Conservation (phyloP, 2,329 filamentous ascomycete genomes). For the Apiospora arundinis region DNA sequence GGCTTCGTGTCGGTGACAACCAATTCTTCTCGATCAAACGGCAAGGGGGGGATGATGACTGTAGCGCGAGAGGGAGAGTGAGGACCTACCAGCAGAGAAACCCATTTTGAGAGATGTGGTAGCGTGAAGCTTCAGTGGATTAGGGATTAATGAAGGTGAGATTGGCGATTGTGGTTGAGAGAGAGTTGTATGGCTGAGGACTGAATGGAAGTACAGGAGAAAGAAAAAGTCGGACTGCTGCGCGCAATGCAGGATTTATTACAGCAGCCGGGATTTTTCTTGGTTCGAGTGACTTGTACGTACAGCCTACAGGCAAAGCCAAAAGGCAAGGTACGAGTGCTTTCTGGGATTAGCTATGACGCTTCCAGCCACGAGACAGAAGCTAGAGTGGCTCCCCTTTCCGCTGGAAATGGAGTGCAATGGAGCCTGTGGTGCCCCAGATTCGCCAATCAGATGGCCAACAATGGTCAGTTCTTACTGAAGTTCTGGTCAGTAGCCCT, state of each 20-base stretch:
- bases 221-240: conserved; percentile 24
- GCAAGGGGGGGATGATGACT: conserved; percentile 22
- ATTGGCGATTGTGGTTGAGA: conserved; percentile 20
- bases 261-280: conserved; percentile 15
- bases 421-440: background rate
- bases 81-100: conserved; percentile 51
- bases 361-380: conserved; percentile 20
- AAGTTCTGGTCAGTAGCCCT: background rate
- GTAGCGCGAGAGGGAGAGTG: conserved; percentile 29
- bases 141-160: conserved; percentile 35
- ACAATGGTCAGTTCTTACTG: conserved; percentile 17
- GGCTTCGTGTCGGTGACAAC: conserved; percentile 29
- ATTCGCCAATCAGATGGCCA: background rate
- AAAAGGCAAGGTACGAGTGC: conserved; percentile 6
- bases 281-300: background rate
- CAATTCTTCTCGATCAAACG: background rate
- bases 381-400: conserved; percentile 17
- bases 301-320: background rate
- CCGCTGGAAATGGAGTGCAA: background rate
- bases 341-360: conserved; percentile 16
- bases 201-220: conserved; percentile 17
- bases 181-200: conserved; percentile 9
- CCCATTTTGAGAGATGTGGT: conserved; percentile 48
- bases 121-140: conserved; percentile 39
- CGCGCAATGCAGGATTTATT: conserved; percentile 19